Conservation (phyloP, 176 grass and related monocot species). For the Oropetium thomaeum region DNA sequence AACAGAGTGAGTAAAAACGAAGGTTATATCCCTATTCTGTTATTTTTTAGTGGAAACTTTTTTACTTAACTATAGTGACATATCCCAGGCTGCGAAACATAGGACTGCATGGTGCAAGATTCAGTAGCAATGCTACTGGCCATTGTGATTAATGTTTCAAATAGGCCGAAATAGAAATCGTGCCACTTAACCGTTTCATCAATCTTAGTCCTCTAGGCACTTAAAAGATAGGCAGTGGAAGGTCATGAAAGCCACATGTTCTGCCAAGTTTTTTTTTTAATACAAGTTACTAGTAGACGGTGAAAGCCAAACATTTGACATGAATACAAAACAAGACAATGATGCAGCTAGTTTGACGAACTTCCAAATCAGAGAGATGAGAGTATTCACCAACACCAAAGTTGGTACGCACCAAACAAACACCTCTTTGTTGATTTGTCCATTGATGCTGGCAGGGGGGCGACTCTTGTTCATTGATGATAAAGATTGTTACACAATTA, state of each 20-base stretch:
- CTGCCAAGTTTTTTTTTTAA: neutral
- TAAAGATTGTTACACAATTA: slow-evolving; percentile 28
- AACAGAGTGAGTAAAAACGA: slow-evolving; percentile 11
- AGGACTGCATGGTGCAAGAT: neutral
- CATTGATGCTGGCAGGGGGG: slow-evolving; percentile 34
- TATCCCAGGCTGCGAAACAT: neutral
- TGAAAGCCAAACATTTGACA: slow-evolving; percentile 3
- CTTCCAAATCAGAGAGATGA: slow-evolving; percentile 36
- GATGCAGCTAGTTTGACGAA: slow-evolving; percentile 10
- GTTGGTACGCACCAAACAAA: slow-evolving; percentile 43
- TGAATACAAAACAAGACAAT: neutral
- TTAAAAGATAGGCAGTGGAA: slow-evolving; percentile 2
- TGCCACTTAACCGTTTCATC: neutral
- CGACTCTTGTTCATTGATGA: slow-evolving; percentile 33
- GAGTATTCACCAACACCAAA: slow-evolving; percentile 36
- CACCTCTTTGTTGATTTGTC: slow-evolving; percentile 31
- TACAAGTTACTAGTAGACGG: neutral
- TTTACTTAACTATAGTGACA: neutral
- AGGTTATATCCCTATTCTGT: neutral
- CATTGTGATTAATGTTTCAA: slow-evolving; percentile 4
- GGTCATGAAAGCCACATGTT: neutral
- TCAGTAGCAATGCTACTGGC: neutral
- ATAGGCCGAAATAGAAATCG: neutral
- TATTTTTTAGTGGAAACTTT: neutral
- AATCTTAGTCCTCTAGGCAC: neutral